Base-by-base conservation (phyloP, 2,329 filamentous ascomycete genomes). In the Arthrinium phaeospermum region DNA sequence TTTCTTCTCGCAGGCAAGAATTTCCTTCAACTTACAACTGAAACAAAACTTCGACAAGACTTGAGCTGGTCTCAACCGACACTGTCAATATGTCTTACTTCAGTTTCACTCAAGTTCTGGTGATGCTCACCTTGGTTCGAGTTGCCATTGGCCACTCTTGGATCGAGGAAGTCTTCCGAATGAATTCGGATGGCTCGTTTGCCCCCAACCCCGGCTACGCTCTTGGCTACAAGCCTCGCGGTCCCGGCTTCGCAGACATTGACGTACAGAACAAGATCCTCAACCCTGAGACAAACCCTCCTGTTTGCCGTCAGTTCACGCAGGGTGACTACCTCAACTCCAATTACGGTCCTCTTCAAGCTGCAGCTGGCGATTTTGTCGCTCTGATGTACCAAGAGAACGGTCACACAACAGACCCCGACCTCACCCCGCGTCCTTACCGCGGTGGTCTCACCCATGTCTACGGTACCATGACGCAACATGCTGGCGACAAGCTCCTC, bases 381-480 rank as follows among this genome's bases (percentile, higher is more conserved):
- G 91, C 92, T 45, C 80, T 95, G 70, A 85, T 88, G 72, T 94
- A 93, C 81, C 86, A 90, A 74, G 93, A 95, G 79, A 95, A 95
- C 76, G 93, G 93, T 37, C 93, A 95, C 81, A 92, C 94, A 64
- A 92, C 91, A 0, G 82, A 46, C 4, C 41, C 68, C 45, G n/a
- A 27, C 19, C 68, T 70, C 49, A 44, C 47, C 8, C 57, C 37
- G 34, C 74, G 80, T n/a, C 79, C 79, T 7, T 81, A 78, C 70
- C 92, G 93, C 76, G 87, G 92, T 16, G 93, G 93, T 49, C 92
- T 90, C n/a, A 85, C 95, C 72, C 94, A 89, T 80, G 86, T 95
- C 73, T 95, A 95, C 80, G 93, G 91, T 71, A 95, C 93, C 0
- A 85, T 85, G 1, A 71, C 91, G 70, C 89, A 92, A 71, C 87